These are phyloP conservation scores for Angophora floribunda DNA, from an alignment of 345 rosid species.

Conservation along the genomic window DNA sequence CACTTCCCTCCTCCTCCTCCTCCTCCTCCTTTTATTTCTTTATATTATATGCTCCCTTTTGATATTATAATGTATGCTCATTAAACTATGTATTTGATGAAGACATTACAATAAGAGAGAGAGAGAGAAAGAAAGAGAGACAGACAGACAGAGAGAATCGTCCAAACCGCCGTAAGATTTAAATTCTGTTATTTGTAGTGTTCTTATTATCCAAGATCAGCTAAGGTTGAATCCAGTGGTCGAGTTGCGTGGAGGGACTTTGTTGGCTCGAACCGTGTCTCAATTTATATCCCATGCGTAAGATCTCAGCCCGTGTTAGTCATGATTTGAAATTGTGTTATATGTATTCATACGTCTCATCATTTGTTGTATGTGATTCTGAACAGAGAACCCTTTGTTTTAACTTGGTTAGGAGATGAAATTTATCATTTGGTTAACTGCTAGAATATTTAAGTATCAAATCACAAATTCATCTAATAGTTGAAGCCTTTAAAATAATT, in stretches of 20 bases:
- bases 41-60: background rate
- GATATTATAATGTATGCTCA: background rate
- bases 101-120: background rate
- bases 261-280: background rate
- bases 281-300: background rate
- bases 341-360: background rate
- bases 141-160: background rate
- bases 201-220: background rate
- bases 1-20: background rate
- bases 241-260: background rate
- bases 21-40: background rate
- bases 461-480: fast-evolving
- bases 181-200: background rate
- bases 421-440: fast-evolving
- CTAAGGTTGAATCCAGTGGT: background rate
- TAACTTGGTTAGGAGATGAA: background rate
- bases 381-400: background rate
- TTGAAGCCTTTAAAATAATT: too few relatives aligned
- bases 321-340: background rate
- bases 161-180: background rate
- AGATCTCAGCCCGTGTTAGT: background rate
- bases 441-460: too few relatives aligned
- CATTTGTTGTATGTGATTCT: background rate
- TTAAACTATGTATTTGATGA: slow-evolving; percentile 4
- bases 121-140: background rate